Percentiles rank a stretch among this genome's conserved stretches.
Evolutionary conservation across 306 rosid species (phyloP).

Genomic region (Pachyrhizus erosus): DNA sequence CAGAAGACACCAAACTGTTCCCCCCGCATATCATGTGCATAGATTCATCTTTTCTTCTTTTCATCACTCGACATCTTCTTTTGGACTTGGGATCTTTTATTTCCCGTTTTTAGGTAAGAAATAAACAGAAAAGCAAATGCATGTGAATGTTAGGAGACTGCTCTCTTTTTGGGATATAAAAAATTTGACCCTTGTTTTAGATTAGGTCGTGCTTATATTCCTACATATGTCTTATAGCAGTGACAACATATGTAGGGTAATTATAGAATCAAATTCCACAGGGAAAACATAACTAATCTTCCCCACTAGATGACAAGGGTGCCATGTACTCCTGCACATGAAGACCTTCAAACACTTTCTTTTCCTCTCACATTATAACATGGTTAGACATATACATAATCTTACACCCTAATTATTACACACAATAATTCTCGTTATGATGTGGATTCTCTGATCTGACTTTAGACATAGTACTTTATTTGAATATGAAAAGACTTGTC

Average conservation of each 20-base stretch:
- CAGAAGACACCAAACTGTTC: constrained; percentile 48
- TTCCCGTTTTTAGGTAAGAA: constrained; percentile 35
- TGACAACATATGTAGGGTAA: constrained; percentile 31
- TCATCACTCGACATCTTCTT: constrained; percentile 38
- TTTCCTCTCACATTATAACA: constrained; percentile 39
- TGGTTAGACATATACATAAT: constrained; percentile 29
- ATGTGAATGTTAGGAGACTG: constrained; percentile 49
- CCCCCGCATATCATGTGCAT: constrained; percentile 66
- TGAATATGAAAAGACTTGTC: background rate
- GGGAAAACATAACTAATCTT: constrained; percentile 45
- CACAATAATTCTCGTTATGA: background rate
- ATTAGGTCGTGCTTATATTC: constrained; percentile 49
- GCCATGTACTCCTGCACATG: constrained; percentile 47
- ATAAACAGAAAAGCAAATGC: constrained; percentile 39
- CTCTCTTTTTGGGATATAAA: constrained; percentile 41
- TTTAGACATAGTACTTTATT: background rate
- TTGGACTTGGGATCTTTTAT: constrained; percentile 28
- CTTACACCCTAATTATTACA: constrained; percentile 38
- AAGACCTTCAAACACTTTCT: background rate
- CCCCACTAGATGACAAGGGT: constrained; percentile 57
- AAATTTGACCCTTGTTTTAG: constrained; percentile 42
- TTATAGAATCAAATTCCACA: constrained; percentile 27
- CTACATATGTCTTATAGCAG: constrained; percentile 5
- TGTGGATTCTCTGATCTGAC: constrained; percentile 25
- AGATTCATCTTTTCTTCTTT: constrained; percentile 43